These are phyloP conservation scores for Mrakia hoshinonis DNA, from an alignment of 768 basidiomycete genomes.

Conservation along the genomic window DNA sequence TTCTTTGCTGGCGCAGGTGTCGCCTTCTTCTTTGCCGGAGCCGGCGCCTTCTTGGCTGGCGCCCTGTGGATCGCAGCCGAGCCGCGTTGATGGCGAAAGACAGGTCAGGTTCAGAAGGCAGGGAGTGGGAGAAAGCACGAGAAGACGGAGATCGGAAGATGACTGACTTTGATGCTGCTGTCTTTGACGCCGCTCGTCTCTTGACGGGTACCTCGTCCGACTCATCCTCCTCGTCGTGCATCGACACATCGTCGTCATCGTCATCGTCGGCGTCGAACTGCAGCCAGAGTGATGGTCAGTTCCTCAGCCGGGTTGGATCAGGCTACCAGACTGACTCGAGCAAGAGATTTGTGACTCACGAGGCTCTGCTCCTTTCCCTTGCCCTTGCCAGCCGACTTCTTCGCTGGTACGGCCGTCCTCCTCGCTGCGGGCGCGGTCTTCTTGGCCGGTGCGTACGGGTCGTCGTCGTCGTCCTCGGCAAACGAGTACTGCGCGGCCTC, in stretches of 20 bases:
- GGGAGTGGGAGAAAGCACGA: too few species aligned
- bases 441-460: slow-evolving; percentile 38
- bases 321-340: slow-evolving; percentile 28
- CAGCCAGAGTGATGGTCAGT: slow-evolving; percentile 57
- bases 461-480: slow-evolving; percentile 24
- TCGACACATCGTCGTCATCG: slow-evolving; percentile 38
- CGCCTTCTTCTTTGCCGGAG: slow-evolving; percentile 33
- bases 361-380: slow-evolving; percentile 50
- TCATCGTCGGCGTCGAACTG: slow-evolving; percentile 54
- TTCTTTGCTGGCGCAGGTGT: background rate
- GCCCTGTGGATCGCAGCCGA: slow-evolving; percentile 7
- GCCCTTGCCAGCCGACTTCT: slow-evolving; percentile 51
- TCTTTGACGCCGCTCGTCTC: background rate
- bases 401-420: slow-evolving; percentile 31
- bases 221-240: slow-evolving; percentile 52
- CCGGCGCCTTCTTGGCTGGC: slow-evolving; percentile 38
- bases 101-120: background rate
- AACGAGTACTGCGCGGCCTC: background rate
- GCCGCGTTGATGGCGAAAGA: background rate
- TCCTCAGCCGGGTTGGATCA: slow-evolving; percentile 39
- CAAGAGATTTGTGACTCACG: slow-evolving; percentile 39
- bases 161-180: background rate
- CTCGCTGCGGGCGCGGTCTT: slow-evolving; percentile 33
- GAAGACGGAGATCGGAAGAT: background rate
- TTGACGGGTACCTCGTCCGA: slow-evolving; percentile 36